Base-by-base conservation (phyloP, 2,329 filamentous ascomycete genomes). In the Thelonectria olida region DNA sequence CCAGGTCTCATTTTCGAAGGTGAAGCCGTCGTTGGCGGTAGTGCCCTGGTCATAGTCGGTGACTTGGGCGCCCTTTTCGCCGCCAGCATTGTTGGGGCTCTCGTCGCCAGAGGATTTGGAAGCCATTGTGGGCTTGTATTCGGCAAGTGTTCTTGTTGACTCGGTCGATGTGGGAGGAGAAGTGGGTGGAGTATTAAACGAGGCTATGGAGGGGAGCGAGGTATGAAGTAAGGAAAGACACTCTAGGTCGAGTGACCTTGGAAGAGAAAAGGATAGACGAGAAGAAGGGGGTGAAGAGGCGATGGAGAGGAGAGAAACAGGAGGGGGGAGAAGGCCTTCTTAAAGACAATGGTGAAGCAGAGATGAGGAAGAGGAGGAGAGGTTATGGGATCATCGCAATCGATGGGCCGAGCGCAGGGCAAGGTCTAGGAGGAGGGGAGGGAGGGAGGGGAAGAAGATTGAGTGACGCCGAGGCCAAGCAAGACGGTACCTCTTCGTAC, bases 31-130 rank as follows among this genome's bases (percentile, higher is more conserved):
- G 7, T 23, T 22, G 23, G 27, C 67, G 15, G 61, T 48, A 45
- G 25, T 23, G 23, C 41, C 56, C 10, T 54, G 61, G 31, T 71
- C 68, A 54, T 42, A 63, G 47, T 65, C 64, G 6, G 67, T 65
- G 52, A 62, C 52, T 20, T 64, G 61, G 19, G 52, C 45, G 22
- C 65, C 68, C 56, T 71, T 71, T 52, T 71, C 68, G 36, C 63
- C 63, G 39, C 67, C 62, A 51, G 61, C 48, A 22, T 71, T 69
- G 22, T 54, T 58, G 57, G 68, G 69, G 53, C 61, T 68, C 15
- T 45, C 42, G 15, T 66, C 58, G n/a, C 50, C 61, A 22, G 58
- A 55, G 47, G 58, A 55, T 27, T 58, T 64, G 20, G 68, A 66
- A 34, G 61, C 61, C 69, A 71, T 71, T 36, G 13, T 62, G 63